Conservation (phyloP, 257 asterid species). For the Solanum virginianum region DNA sequence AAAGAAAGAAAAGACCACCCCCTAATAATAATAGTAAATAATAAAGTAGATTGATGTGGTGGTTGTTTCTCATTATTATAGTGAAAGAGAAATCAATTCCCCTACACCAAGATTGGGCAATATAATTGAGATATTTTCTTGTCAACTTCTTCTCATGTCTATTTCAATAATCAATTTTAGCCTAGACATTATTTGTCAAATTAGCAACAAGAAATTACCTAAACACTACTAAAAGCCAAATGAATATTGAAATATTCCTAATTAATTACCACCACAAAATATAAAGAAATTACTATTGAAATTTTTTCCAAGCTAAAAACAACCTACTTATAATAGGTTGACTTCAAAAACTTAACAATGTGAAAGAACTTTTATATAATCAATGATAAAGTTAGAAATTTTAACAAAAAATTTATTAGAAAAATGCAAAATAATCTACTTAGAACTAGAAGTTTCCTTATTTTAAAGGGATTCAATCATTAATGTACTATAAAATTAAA, state of each 20-base stretch:
- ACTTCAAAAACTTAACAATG: rapidly evolving
- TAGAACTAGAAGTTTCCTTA: neutral
- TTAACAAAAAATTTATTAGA: too few species aligned
- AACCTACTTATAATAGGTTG: neutral
- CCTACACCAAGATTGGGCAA: neutral
- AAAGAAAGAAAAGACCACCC: neutral
- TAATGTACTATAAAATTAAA: neutral
- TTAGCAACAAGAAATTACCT: neutral
- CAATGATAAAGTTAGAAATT: too few species aligned
- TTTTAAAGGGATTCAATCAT: neutral
- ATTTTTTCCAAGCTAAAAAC: neutral
- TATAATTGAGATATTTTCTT: neutral
- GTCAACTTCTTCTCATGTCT: neutral
- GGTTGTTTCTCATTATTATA: neutral
- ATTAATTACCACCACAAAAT: neutral
- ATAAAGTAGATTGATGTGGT: neutral
- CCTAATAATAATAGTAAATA: neutral
- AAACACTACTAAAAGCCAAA: neutral
- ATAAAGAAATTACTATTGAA: neutral
- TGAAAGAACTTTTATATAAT: neutral
- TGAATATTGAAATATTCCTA: neutral
- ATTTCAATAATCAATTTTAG: neutral
- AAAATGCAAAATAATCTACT: neutral
- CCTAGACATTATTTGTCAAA: neutral
- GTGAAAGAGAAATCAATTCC: neutral